Evolutionary conservation across 441 rosid genomes (phyloP).

Genomic region (Capsella rubella): DNA sequence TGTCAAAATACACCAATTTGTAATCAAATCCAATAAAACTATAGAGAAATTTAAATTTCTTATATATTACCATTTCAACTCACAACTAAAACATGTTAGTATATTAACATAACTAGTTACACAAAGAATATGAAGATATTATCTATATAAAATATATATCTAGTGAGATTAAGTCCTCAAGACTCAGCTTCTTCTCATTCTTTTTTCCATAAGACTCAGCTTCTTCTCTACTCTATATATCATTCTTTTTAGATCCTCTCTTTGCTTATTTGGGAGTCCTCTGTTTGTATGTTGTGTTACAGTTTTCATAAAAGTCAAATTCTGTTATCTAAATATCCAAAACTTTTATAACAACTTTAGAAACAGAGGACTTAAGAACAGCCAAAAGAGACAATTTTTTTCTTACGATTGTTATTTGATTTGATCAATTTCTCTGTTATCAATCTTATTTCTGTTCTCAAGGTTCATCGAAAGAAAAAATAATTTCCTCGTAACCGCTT

Average conservation of each 20-base stretch:
- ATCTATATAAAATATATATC: no score
- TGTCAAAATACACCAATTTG: not conserved
- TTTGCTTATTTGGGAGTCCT: not conserved
- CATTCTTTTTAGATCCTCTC: not conserved
- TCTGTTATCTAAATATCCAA: not conserved
- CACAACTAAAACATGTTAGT: no score
- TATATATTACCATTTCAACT: no score
- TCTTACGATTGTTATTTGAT: no score
- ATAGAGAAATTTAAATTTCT: not conserved
- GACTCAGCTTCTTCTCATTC: no score
- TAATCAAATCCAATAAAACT: not conserved
- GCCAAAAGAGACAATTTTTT: not conserved
- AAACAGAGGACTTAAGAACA: conserved; percentile 25
- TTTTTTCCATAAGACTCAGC: not conserved
- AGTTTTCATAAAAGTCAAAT: not conserved
- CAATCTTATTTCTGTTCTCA: not conserved
- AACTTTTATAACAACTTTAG: not conserved
- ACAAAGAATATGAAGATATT: no score
- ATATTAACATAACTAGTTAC: no score
- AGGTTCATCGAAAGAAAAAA: not conserved
- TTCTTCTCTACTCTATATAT: conserved; percentile 8
- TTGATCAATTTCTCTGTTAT: conserved; percentile 5
- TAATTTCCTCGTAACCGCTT: not conserved
- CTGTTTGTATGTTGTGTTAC: conserved; percentile 4
- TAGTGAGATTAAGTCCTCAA: conserved; percentile 18